These are phyloP conservation scores for Sanghuangporus baumii DNA, from an alignment of 1,284 basidiomycete species.

Conservation along the genomic window DNA sequence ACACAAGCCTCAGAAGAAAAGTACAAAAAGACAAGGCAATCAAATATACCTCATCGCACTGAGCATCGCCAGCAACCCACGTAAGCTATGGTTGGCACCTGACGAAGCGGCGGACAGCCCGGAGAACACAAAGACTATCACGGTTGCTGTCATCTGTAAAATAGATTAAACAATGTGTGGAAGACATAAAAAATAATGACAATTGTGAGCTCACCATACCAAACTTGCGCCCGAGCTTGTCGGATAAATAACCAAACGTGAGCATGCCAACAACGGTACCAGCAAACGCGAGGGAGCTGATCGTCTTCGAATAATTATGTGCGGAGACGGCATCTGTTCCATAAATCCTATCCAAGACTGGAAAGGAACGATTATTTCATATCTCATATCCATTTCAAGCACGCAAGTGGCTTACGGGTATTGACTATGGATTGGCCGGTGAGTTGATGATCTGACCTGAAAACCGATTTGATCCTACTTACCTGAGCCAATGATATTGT, in stretches of 20 bases:
- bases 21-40: not conserved
- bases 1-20: not conserved
- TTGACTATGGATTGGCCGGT: constrained; percentile 39
- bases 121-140: constrained; percentile 77
- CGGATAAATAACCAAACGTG: constrained; percentile 71
- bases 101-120: constrained; percentile 78
- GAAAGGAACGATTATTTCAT: constrained; percentile 5
- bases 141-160: constrained; percentile 65
- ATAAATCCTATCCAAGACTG: constrained; percentile 65
- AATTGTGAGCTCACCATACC: constrained; percentile 60
- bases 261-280: constrained; percentile 85
- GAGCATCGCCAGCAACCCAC: constrained; percentile 73
- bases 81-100: constrained; percentile 67
- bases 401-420: constrained; percentile 43
- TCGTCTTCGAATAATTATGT: constrained; percentile 53
- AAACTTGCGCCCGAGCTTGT: constrained; percentile 83
- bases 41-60: constrained; percentile 68
- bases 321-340: constrained; percentile 41
- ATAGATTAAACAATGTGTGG: not conserved
- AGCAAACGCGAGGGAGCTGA: constrained; percentile 71
- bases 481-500: constrained; percentile 74
- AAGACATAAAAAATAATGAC: not conserved
- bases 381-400: not conserved
- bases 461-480: constrained; percentile 25
- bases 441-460: not conserved